Evolutionary conservation across 164 flowering plant genomes (phyloP).

Genomic region (Annona cherimola): DNA sequence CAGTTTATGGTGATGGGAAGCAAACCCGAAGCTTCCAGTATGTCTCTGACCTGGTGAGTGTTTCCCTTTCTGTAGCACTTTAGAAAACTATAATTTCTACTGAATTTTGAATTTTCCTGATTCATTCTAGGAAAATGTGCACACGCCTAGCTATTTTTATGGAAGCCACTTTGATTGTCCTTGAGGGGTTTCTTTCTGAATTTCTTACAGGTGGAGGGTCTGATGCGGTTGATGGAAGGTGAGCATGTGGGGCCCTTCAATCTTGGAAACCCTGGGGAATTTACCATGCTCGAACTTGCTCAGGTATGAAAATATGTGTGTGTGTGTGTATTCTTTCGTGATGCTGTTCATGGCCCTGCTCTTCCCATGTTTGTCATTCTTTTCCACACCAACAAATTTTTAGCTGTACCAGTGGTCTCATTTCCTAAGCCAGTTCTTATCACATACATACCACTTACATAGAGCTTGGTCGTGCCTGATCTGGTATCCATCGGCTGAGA

Average conservation of each 20-base stretch:
- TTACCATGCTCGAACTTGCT: constrained; percentile 34
- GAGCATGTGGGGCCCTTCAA: constrained; percentile 34
- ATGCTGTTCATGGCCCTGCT: background rate
- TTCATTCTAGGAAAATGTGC: background rate
- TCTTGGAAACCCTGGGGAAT: constrained; percentile 33
- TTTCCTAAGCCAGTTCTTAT: too few species aligned
- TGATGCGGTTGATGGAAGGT: constrained; percentile 33
- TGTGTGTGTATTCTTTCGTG: background rate
- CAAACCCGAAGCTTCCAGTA: constrained; percentile 98
- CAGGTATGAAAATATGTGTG: constrained; percentile 12
- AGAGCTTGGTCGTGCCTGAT: too few species aligned
- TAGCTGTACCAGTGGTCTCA: too few species aligned
- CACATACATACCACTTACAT: too few species aligned
- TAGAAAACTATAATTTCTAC: background rate
- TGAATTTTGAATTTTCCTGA: background rate
- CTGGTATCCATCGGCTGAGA: too few species aligned
- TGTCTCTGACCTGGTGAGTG: constrained; percentile 82
- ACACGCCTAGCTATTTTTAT: too few species aligned
- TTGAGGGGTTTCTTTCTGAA: background rate
- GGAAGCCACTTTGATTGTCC: too few species aligned
- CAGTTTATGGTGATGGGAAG: constrained; percentile 97
- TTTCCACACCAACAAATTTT: background rate
- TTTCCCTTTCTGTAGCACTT: background rate
- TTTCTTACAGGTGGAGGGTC: constrained; percentile 25
- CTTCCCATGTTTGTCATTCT: background rate